Evolutionary conservation across 768 basidiomycete species (phyloP).

Genomic region (Phylloporus sp.): DNA sequence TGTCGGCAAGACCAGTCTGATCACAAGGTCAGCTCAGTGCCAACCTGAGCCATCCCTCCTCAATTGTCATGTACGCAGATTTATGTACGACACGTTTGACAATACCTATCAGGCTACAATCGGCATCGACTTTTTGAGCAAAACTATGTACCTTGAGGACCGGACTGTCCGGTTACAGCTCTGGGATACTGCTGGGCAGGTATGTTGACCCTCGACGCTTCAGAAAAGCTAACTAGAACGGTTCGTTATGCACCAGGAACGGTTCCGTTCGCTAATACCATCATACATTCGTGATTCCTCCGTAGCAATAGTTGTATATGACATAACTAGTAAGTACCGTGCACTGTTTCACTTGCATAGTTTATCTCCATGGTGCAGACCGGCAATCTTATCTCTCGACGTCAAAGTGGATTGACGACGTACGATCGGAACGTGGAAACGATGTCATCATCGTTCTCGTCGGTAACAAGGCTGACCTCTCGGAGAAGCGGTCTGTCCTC

Average conservation of each 20-base stretch:
- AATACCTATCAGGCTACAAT: slow-evolving; percentile 98
- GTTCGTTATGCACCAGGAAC: slow-evolving; percentile 57
- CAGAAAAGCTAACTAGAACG: background rate
- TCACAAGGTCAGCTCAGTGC: slow-evolving; percentile 68
- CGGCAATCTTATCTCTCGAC: slow-evolving; percentile 98
- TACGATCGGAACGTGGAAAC: slow-evolving; percentile 92
- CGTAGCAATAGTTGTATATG: slow-evolving; percentile 97
- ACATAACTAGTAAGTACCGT: slow-evolving; percentile 84
- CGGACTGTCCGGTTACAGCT: slow-evolving; percentile 94
- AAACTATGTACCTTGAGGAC: slow-evolving; percentile 99
- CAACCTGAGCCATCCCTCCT: background rate
- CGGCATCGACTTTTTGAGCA: slow-evolving; percentile 98
- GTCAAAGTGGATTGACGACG: slow-evolving; percentile 99
- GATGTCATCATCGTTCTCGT: slow-evolving; percentile 98
- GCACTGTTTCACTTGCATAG: background rate
- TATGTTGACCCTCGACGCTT: slow-evolving; percentile 27
- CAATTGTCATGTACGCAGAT: slow-evolving; percentile 44
- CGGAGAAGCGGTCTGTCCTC: slow-evolving; percentile 85
- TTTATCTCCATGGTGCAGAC: slow-evolving; percentile 45
- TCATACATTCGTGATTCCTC: slow-evolving; percentile 99
- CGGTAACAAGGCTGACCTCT: slow-evolving; percentile 98
- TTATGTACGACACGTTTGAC: slow-evolving; percentile 99
- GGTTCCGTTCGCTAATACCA: slow-evolving; percentile 95
- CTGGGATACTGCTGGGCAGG: slow-evolving; percentile 98
- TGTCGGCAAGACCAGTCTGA: slow-evolving; percentile 97